Conservation (phyloP, 257 asterid species). For the Schizonepeta tenuifolia region DNA sequence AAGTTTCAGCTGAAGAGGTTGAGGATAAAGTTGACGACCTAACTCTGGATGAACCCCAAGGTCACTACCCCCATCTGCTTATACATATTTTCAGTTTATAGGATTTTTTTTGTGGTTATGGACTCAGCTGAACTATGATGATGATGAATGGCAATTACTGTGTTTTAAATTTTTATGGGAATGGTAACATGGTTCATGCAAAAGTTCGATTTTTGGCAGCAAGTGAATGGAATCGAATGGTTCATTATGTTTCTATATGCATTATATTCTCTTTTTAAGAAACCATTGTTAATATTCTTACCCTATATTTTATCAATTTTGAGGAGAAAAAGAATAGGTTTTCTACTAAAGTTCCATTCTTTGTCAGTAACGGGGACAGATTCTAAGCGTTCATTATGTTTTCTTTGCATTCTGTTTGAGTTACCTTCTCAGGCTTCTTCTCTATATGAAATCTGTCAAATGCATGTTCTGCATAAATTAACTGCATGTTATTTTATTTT, state of each 20-base stretch:
- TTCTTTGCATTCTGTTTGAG: not conserved
- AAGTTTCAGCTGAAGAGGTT: slow-evolving; percentile 45
- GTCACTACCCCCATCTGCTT: slow-evolving; percentile 33
- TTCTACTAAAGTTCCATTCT: not conserved
- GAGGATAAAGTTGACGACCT: slow-evolving; percentile 62
- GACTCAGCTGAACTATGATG: not conserved
- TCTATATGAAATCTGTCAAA: not conserved
- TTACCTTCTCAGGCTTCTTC: not conserved
- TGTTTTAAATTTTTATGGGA: not conserved
- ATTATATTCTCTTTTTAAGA: not conserved
- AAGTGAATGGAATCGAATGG: not conserved
- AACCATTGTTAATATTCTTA: not conserved
- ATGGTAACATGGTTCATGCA: not conserved
- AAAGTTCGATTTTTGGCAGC: not conserved
- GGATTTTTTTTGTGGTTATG: not conserved
- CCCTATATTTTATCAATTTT: not conserved
- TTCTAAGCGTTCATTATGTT: slow-evolving; percentile 7
- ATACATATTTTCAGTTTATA: not conserved
- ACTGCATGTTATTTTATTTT: slow-evolving; percentile 18
- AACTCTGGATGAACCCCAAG: slow-evolving; percentile 61
- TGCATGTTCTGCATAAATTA: not conserved
- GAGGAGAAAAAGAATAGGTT: not conserved
- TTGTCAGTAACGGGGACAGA: slow-evolving; percentile 5
- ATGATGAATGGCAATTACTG: slow-evolving; percentile 5
- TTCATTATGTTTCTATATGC: not conserved